These are phyloP conservation scores for Nemania diffusa DNA, from an alignment of 2,329 filamentous ascomycete genomes.

Conservation along the genomic window DNA sequence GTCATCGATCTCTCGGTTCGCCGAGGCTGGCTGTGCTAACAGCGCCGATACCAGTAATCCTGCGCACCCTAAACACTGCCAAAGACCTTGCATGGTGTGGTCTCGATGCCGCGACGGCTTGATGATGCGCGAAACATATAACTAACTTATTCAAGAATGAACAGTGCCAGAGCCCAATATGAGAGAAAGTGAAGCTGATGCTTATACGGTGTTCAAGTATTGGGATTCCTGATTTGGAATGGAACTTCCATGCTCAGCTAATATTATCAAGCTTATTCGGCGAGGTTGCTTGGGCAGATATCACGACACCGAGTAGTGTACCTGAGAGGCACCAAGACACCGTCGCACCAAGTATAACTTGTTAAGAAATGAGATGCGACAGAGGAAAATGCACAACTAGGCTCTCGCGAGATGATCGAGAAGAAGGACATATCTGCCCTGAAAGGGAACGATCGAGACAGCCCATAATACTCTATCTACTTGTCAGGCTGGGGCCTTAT, in stretches of 20 bases:
- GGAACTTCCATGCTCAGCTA: not conserved
- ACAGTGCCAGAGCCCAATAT: not conserved
- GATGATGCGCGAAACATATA: conserved; percentile 2
- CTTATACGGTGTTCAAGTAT: not conserved
- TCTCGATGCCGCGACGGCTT: not conserved
- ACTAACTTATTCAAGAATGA: not conserved
- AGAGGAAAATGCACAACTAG: not conserved
- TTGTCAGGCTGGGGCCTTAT: conserved; percentile 21
- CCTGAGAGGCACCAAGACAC: not conserved
- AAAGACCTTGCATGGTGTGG: conserved; percentile 38
- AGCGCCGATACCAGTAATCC: conserved; percentile 36
- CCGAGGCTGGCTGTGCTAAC: conserved; percentile 26
- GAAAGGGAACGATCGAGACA: conserved; percentile 5
- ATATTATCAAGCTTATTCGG: not conserved
- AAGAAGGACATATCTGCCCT: conserved; percentile 1
- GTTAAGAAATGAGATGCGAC: not conserved
- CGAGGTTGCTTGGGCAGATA: not conserved
- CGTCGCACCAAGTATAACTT: conserved; percentile 9
- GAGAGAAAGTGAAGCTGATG: not conserved
- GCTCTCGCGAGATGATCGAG: not conserved
- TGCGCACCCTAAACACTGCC: conserved; percentile 33
- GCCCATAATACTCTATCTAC: conserved; percentile 14
- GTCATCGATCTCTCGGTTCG: conserved; percentile 23
- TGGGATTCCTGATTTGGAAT: not conserved
- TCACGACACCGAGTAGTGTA: conserved; percentile 4